phyloP scores from a whole-genome alignment of 768 basidiomycete species.

The Pisolithus marmoratus region DNA sequence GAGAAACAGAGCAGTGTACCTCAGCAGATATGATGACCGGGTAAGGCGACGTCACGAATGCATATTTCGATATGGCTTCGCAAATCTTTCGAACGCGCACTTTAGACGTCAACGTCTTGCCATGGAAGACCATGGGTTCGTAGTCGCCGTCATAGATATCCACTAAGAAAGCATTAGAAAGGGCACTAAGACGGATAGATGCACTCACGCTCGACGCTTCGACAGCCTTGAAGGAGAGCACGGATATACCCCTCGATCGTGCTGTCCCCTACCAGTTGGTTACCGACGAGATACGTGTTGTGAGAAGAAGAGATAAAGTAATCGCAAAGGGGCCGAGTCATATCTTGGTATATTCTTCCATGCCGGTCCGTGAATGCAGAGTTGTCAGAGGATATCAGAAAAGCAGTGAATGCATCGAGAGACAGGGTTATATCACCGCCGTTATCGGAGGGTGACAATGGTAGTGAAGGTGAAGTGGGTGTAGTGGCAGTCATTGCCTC shows the following conservation, averaged over 20 bases:
- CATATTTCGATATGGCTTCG: conserved; percentile 81
- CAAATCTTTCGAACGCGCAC: conserved; percentile 78
- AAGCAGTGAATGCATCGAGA: conserved; percentile 65
- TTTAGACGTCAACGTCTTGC: conserved; percentile 81
- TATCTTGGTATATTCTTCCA: conserved; percentile 63
- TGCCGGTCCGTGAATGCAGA: conserved; percentile 50
- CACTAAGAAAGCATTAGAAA: conserved; percentile 42
- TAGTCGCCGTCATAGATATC: conserved; percentile 87
- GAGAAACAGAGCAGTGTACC: conserved; percentile 72
- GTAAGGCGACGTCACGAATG: conserved; percentile 85
- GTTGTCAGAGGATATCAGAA: conserved; percentile 80
- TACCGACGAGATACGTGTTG: conserved; percentile 86
- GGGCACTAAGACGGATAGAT: background rate
- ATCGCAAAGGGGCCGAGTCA: conserved; percentile 82
- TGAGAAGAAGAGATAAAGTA: conserved; percentile 90
- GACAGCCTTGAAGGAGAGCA: conserved; percentile 80
- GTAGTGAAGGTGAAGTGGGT: background rate
- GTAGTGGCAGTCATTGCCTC: background rate
- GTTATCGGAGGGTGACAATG: conserved; percentile 1
- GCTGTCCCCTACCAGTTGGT: conserved; percentile 82
- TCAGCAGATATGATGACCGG: conserved; percentile 93
- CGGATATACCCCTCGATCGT: conserved; percentile 93
- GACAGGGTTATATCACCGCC: conserved; percentile 30
- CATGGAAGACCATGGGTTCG: conserved; percentile 86
- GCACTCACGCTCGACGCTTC: conserved; percentile 88